phyloP scores from a whole-genome alignment of 2,329 filamentous ascomycete genomes.

The Aspergillus versicolor region DNA sequence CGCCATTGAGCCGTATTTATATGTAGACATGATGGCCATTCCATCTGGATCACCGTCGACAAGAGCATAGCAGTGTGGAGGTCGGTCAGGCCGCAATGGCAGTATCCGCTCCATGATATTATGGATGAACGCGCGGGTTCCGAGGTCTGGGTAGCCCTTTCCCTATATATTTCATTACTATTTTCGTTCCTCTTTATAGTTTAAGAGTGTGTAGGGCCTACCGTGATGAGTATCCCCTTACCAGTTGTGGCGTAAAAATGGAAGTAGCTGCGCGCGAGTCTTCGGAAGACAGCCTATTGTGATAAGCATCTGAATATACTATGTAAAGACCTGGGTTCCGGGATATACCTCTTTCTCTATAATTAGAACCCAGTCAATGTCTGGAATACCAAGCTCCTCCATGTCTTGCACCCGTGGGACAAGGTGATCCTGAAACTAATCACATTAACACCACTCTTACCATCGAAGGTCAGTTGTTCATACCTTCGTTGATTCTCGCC shows the following conservation, averaged over 20 bases:
- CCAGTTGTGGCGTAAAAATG: slow-evolving; percentile 43
- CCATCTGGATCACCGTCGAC: slow-evolving; percentile 64
- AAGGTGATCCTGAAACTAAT: slow-evolving; percentile 49
- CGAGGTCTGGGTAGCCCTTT: slow-evolving; percentile 65
- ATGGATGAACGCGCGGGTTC: slow-evolving; percentile 55
- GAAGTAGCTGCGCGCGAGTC: slow-evolving; percentile 50
- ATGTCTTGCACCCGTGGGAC: slow-evolving; percentile 50
- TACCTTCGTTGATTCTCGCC: slow-evolving; percentile 34
- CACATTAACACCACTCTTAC: neutral
- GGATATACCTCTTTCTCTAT: slow-evolving; percentile 62
- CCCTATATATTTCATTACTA: slow-evolving; percentile 42
- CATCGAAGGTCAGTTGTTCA: neutral
- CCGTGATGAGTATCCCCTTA: slow-evolving; percentile 57
- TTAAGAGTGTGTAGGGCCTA: slow-evolving; percentile 28
- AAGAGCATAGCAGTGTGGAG: slow-evolving; percentile 52
- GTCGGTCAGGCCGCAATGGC: slow-evolving; percentile 18
- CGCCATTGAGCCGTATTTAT: slow-evolving; percentile 60
- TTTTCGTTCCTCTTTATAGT: neutral
- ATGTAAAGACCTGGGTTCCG: neutral
- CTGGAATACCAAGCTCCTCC: slow-evolving; percentile 46
- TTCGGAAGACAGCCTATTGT: slow-evolving; percentile 58
- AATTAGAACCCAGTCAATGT: slow-evolving; percentile 59
- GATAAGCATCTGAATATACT: neutral
- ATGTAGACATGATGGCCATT: slow-evolving; percentile 61
- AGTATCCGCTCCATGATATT: slow-evolving; percentile 36